A percentile compares a stretch with the other conserved stretches of the same genome.
These are phyloP conservation scores for Trichomonascaceae sp. DNA, from an alignment of 1,139 yeast genomes.

Conservation along the genomic window DNA sequence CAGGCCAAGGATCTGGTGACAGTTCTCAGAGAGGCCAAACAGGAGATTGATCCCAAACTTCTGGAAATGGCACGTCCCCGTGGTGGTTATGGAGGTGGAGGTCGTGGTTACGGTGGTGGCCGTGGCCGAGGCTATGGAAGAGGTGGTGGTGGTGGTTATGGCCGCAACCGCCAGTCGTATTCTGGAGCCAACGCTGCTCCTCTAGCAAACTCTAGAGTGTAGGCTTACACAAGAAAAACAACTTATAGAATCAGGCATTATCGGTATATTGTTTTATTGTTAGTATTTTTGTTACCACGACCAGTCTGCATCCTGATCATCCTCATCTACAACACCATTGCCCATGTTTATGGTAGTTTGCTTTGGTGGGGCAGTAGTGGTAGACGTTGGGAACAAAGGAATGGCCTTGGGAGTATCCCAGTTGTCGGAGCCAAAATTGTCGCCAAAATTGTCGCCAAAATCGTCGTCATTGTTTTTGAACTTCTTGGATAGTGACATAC, in stretches of 20 bases:
- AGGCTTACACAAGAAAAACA: neutral
- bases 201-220: slow-evolving; percentile 14
- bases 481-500: too few relatives aligned
- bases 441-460: neutral
- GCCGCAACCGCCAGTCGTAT: slow-evolving; percentile 8
- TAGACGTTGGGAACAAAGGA: neutral
- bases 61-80: slow-evolving; percentile 36
- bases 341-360: neutral
- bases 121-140: slow-evolving; percentile 38
- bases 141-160: slow-evolving; percentile 17
- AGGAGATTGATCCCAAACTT: slow-evolving; percentile 50
- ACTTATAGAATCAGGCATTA: neutral
- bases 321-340: slow-evolving; percentile 6
- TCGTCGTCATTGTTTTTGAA: neutral
- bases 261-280: neutral
- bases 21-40: slow-evolving; percentile 92
- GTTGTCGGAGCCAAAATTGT: neutral
- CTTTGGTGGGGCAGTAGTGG: neutral
- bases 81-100: slow-evolving; percentile 34
- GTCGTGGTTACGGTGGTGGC: slow-evolving; percentile 38
- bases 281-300: slow-evolving; percentile 11
- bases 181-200: slow-evolving; percentile 21
- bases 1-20: slow-evolving; percentile 85
- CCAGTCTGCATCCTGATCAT: slow-evolving; percentile 15
- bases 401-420: neutral